A percentile compares a stretch with the other conserved stretches of the same genome.
Conservation (phyloP, 768 basidiomycete genomes). For the Tephrocybe sp. region DNA sequence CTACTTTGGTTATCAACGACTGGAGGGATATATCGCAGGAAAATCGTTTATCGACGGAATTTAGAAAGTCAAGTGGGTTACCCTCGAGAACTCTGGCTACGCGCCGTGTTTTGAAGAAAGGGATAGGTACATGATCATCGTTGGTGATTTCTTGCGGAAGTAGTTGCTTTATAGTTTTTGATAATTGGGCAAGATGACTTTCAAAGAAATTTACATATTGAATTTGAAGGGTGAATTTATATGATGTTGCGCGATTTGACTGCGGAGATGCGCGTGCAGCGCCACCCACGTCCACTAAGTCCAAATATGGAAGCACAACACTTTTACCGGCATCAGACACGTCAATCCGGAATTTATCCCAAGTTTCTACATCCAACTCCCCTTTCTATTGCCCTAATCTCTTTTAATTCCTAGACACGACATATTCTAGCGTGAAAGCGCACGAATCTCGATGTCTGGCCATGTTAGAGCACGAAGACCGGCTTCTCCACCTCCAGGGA, state of each 20-base stretch:
- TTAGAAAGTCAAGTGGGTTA: conserved; percentile 42
- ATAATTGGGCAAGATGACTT: not conserved
- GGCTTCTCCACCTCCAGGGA: conserved; percentile 61
- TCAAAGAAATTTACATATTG: too few species aligned
- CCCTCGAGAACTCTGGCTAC: conserved; percentile 44
- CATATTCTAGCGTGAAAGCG: conserved; percentile 12
- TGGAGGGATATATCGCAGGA: conserved; percentile 41
- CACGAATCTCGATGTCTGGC: conserved; percentile 36
- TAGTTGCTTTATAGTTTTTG: not conserved
- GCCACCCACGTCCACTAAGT: not conserved
- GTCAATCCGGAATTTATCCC: conserved; percentile 15
- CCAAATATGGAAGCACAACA: conserved; percentile 1
- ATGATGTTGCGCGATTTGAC: not conserved
- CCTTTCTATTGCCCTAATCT: conserved; percentile 4
- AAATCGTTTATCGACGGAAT: conserved; percentile 39
- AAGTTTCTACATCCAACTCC: conserved; percentile 4
- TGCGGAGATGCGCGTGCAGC: not conserved
- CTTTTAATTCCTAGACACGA: conserved; percentile 8
- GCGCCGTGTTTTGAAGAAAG: conserved; percentile 44
- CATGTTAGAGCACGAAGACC: conserved; percentile 68
- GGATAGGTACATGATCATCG: conserved; percentile 36
- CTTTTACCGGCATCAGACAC: conserved; percentile 15
- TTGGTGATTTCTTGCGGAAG: conserved; percentile 30
- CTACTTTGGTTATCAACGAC: conserved; percentile 44
- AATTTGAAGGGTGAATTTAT: too few species aligned